Percentiles rank a stretch among this genome's conserved stretches.
Conservation (phyloP, 1,284 basidiomycete species). For the Sanghuangporus weigelae region DNA sequence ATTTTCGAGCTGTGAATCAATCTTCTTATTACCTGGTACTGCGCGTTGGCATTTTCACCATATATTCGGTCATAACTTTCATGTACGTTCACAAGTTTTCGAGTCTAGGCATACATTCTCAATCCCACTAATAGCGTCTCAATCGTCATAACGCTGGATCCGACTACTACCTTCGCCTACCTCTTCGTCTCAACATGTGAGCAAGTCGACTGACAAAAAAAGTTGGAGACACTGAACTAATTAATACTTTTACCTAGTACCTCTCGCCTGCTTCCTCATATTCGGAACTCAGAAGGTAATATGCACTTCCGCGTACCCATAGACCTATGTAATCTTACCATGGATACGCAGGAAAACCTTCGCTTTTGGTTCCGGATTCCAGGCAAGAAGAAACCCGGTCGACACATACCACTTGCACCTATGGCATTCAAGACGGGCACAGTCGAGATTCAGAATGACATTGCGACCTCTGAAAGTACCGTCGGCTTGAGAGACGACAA, state of each 20-base stretch:
- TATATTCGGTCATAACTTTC: conserved; percentile 12
- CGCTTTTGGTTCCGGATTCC: conserved; percentile 6
- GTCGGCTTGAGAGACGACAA: background rate
- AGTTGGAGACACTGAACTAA: background rate
- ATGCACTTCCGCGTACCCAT: background rate
- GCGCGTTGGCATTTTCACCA: conserved; percentile 7
- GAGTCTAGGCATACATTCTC: background rate
- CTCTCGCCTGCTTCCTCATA: conserved; percentile 14
- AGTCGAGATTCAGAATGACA: background rate
- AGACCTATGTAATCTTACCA: background rate
- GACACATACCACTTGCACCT: background rate
- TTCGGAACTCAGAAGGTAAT: conserved; percentile 16
- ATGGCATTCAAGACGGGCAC: conserved; percentile 9
- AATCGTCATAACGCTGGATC: conserved; percentile 7
- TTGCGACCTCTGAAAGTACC: background rate
- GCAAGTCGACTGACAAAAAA: background rate
- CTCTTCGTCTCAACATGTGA: conserved; percentile 13
- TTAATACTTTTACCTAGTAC: conserved; percentile 3
- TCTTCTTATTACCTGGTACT: conserved; percentile 8
- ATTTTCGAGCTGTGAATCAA: conserved; percentile 4
- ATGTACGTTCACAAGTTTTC: conserved; percentile 6
- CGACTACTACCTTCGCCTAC: conserved; percentile 8
- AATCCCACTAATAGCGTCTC: conserved; percentile 2
- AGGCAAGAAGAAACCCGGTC: background rate
- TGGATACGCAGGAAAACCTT: conserved; percentile 10